A percentile compares a stretch with the other conserved stretches of the same genome.
These are phyloP conservation scores for Chlorociboria aeruginascens DNA, from an alignment of 495 filamentous ascomycete species.

Conservation along the genomic window DNA sequence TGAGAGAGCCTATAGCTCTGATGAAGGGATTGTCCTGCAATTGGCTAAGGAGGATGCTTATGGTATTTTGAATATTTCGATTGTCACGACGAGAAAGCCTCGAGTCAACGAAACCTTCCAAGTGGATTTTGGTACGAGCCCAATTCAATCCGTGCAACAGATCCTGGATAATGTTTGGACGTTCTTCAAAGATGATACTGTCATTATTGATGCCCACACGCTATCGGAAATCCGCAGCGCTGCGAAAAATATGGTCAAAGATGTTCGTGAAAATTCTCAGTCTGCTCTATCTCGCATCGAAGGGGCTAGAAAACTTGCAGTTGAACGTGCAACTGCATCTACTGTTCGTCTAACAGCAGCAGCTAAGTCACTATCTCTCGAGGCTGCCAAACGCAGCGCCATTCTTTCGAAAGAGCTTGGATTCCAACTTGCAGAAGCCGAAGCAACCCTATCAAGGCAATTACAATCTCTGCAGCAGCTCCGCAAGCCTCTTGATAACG, in stretches of 20 bases:
- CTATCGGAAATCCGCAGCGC: conserved; percentile 21
- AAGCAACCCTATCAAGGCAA: conserved; percentile 6
- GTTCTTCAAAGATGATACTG: conserved; percentile 27
- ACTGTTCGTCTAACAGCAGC: conserved; percentile 3
- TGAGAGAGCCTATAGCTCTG: conserved; percentile 39
- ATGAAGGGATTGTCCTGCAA: conserved; percentile 23
- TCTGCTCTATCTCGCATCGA: conserved; percentile 8
- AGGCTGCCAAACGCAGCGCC: conserved; percentile 18
- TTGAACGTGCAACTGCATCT: conserved; percentile 8
- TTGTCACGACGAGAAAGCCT: conserved; percentile 39
- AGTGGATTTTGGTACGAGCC: conserved; percentile 40
- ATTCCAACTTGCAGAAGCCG: conserved; percentile 11
- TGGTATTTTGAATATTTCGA: conserved; percentile 44
- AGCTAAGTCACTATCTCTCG: conserved; percentile 14
- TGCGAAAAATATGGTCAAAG: conserved; percentile 7
- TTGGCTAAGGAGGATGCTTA: conserved; percentile 45
- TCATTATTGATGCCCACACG: conserved; percentile 31
- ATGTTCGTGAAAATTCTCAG: conserved; percentile 5
- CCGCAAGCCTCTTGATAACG: conserved; percentile 10
- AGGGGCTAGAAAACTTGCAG: conserved; percentile 7
- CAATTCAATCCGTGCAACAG: conserved; percentile 30
- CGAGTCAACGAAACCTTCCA: conserved; percentile 37
- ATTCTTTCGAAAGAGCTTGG: conserved; percentile 18
- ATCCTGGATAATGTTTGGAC: conserved; percentile 34
- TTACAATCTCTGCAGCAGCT: conserved; percentile 5